These are phyloP conservation scores for Salisapilia sapeloensis DNA, from an alignment of 352 stramenopile genomes.

Conservation along the genomic window DNA sequence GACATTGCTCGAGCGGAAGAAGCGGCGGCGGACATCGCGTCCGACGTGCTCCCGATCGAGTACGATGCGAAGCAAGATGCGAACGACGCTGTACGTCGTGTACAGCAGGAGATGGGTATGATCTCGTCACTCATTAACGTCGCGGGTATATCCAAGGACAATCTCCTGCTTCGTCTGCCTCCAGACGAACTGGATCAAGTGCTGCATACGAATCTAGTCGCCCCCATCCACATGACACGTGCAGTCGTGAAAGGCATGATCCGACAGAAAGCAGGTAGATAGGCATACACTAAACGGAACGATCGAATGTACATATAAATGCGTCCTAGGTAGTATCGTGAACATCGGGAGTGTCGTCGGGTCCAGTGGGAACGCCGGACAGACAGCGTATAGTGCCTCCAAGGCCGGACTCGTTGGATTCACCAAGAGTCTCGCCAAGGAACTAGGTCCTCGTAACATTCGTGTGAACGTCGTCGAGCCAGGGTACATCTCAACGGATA, in stretches of 20 bases:
- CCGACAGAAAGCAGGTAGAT: slow-evolving; percentile 22
- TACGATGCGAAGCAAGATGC: slow-evolving; percentile 26
- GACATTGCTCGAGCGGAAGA: slow-evolving; percentile 27
- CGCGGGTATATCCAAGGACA: slow-evolving; percentile 50
- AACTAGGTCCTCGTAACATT: slow-evolving; percentile 69
- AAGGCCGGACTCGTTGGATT: slow-evolving; percentile 62
- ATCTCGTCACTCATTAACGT: slow-evolving; percentile 58
- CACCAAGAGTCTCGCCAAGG: slow-evolving; percentile 67
- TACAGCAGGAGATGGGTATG: slow-evolving; percentile 14
- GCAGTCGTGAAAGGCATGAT: slow-evolving; percentile 65
- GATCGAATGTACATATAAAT: background rate
- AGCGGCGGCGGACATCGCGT: slow-evolving; percentile 22
- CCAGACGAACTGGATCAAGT: slow-evolving; percentile 44
- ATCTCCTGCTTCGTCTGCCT: slow-evolving; percentile 44
- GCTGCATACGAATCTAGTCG: slow-evolving; percentile 60
- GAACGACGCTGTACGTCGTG: slow-evolving; percentile 18
- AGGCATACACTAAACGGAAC: background rate
- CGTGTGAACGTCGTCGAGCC: slow-evolving; percentile 80
- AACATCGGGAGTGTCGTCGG: slow-evolving; percentile 77
- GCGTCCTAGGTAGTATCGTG: slow-evolving; percentile 37
- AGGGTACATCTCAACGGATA: slow-evolving; percentile 70
- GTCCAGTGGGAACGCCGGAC: slow-evolving; percentile 44
- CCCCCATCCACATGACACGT: slow-evolving; percentile 53
- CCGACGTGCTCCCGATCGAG: slow-evolving; percentile 26
- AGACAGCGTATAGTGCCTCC: slow-evolving; percentile 68